Conservation (phyloP, 1,139 yeast species). For the Yamadazyma songkhlaensis region DNA sequence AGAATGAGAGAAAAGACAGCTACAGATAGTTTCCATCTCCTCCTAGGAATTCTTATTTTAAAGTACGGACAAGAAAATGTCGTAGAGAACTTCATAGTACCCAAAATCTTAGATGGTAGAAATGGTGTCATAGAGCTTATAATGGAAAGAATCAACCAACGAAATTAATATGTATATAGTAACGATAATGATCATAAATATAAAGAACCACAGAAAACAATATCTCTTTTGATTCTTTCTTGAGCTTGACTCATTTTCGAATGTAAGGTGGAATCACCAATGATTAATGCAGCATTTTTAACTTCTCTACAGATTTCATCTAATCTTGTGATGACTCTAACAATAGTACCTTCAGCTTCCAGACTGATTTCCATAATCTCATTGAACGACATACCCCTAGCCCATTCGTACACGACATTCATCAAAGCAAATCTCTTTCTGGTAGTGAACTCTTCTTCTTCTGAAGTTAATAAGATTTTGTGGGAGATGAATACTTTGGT, state of each 20-base stretch:
- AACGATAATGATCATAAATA: slow-evolving; percentile 49
- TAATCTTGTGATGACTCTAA: slow-evolving; percentile 89
- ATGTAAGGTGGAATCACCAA: slow-evolving; percentile 88
- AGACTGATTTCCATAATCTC: slow-evolving; percentile 85
- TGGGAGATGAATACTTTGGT: slow-evolving; percentile 61
- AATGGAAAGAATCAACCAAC: background rate
- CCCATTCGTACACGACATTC: slow-evolving; percentile 98
- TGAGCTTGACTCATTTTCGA: slow-evolving; percentile 90
- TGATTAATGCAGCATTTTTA: slow-evolving; percentile 88
- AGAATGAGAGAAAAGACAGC: slow-evolving; percentile 24
- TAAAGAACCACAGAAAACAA: slow-evolving; percentile 94
- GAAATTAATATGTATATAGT: background rate
- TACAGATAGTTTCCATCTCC: slow-evolving; percentile 38
- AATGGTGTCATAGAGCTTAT: slow-evolving; percentile 19
- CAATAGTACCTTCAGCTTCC: slow-evolving; percentile 97
- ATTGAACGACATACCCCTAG: slow-evolving; percentile 87
- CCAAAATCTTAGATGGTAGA: slow-evolving; percentile 29
- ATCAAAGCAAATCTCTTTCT: slow-evolving; percentile 84
- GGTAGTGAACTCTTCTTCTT: slow-evolving; percentile 82
- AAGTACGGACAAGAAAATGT: slow-evolving; percentile 26
- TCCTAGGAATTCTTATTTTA: slow-evolving; percentile 35
- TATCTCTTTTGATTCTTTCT: slow-evolving; percentile 92
- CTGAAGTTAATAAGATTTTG: slow-evolving; percentile 75
- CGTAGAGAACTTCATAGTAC: slow-evolving; percentile 24
- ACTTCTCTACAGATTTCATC: slow-evolving; percentile 96